Percentiles rank a stretch among this genome's conserved stretches.
Evolutionary conservation across 2,329 filamentous ascomycete species (phyloP).

Genomic region (Cordyceps tenuipes): DNA sequence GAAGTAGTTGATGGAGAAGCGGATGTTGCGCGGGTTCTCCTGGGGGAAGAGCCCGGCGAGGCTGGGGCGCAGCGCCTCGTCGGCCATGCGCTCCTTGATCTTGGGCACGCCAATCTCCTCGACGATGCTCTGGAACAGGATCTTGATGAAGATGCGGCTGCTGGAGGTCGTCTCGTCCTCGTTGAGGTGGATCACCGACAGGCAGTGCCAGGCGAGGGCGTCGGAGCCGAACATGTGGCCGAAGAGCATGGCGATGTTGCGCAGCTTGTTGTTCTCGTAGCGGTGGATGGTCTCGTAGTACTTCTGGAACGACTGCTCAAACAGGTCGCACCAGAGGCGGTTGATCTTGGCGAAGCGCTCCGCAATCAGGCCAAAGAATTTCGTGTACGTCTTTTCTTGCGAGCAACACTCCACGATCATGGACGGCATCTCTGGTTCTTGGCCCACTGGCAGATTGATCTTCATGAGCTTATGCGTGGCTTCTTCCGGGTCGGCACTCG

Average conservation of each 20-base stretch:
- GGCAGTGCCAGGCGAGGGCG: slow-evolving; percentile 83
- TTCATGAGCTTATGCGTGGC: slow-evolving; percentile 96
- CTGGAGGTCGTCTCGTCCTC: slow-evolving; percentile 96
- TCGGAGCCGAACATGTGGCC: slow-evolving; percentile 83
- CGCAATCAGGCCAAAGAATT: slow-evolving; percentile 91
- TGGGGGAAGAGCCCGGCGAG: slow-evolving; percentile 83
- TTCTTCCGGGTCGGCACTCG: slow-evolving; percentile 91
- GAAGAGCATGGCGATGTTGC: slow-evolving; percentile 93
- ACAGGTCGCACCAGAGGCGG: slow-evolving; percentile 85
- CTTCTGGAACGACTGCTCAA: slow-evolving; percentile 80
- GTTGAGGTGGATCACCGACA: slow-evolving; percentile 79
- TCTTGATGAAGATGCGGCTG: slow-evolving; percentile 97
- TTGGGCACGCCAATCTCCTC: slow-evolving; percentile 80
- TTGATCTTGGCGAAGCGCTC: slow-evolving; percentile 96
- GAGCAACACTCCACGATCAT: slow-evolving; percentile 98
- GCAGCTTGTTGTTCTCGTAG: slow-evolving; percentile 88
- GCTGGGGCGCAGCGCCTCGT: slow-evolving; percentile 68
- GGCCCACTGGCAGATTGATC: slow-evolving; percentile 75
- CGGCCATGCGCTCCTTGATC: slow-evolving; percentile 66
- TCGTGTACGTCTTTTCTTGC: slow-evolving; percentile 93
- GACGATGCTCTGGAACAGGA: slow-evolving; percentile 84
- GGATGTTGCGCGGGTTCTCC: slow-evolving; percentile 80
- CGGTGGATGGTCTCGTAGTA: slow-evolving; percentile 98
- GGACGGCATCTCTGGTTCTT: slow-evolving; percentile 83
- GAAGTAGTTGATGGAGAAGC: slow-evolving; percentile 99